Evolutionary conservation across 2,329 filamentous ascomycete genomes (phyloP).

Genomic region (Thielaviopsis musarum): DNA sequence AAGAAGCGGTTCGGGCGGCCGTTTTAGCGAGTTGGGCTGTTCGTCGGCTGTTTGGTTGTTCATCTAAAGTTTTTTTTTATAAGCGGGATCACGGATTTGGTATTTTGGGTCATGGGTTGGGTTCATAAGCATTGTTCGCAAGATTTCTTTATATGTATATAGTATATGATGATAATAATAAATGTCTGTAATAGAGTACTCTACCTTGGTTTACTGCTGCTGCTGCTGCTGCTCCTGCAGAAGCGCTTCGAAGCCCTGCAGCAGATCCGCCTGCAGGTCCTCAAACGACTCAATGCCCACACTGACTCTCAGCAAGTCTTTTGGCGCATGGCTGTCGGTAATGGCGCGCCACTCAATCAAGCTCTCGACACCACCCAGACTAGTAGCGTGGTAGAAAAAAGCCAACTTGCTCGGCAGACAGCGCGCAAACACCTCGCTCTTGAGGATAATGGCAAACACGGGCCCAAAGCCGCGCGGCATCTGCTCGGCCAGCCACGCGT

Average conservation of each 20-base stretch:
- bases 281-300: slow-evolving; percentile 76
- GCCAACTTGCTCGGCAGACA: slow-evolving; percentile 58
- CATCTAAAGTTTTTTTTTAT: not conserved
- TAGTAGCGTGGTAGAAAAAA: slow-evolving; percentile 90
- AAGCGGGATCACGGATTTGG: not conserved
- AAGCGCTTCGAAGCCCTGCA: slow-evolving; percentile 46
- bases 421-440: slow-evolving; percentile 42
- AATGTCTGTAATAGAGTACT: not conserved
- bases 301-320: slow-evolving; percentile 60
- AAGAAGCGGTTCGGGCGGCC: slow-evolving; percentile 13
- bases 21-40: slow-evolving; percentile 1
- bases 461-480: slow-evolving; percentile 87
- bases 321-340: slow-evolving; percentile 60
- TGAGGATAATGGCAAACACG: slow-evolving; percentile 63
- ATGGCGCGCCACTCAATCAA: slow-evolving; percentile 93
- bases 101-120: not conserved
- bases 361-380: slow-evolving; percentile 83
- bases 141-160: not conserved
- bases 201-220: slow-evolving; percentile 8
- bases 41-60: not conserved
- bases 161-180: not conserved
- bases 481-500: slow-evolving; percentile 60
- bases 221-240: slow-evolving; percentile 19
- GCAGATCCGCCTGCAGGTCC: slow-evolving; percentile 63
- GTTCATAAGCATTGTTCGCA: not conserved